Base-by-base conservation (phyloP, 768 basidiomycete genomes). In the Hebeloma cylindrosporum region DNA sequence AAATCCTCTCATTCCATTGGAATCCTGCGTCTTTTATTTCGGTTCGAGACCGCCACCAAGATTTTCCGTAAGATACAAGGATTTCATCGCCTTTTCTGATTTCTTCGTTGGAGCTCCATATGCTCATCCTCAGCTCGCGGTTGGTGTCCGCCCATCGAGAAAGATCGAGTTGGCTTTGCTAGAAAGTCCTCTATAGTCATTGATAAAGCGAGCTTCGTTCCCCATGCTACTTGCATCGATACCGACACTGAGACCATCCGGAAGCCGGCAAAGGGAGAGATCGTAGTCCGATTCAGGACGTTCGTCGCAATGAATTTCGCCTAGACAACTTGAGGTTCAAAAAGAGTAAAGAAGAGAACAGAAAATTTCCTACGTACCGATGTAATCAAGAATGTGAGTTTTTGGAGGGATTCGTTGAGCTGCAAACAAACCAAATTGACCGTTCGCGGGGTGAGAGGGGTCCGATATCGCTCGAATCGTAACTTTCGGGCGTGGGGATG, bases 151-250 rank as follows among this genome's bases (percentile, higher is more conserved):
- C 27, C 66, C 64, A 30, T 90, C 88, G 38, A 72, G 67, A 54
- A 92, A 92, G 21, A 77, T 53, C 0, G 82, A 85, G 53, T 93
- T 93, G 3, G 89, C 81, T 59, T 71, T 83, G 17, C 63, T 61
- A 37, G 60, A 68, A n/a, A 93, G 71, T 2, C 91, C 89, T 43
- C 93, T 77, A 65, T 85, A 97, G 69, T 95, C 93, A 55, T 96
- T 96, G 47, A 91, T 73, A 60, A 95, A 93, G 57, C 93, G 72
- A 1, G 85, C 85, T 62, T 93, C 89, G 65, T 94, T 96, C 21
- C 93, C 93, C 71, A 78, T 78, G 2, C 32, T 53, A 21, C 71
- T 70, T 14, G 92, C 91, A 60, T 96, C 93, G 29, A 88, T 72
- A 1, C 91, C 93, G 14, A 93, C 77, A 56, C 71, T 83, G 29